phyloP scores from a whole-genome alignment of 2,329 filamentous ascomycete genomes.

The Alternaria gaisen region DNA sequence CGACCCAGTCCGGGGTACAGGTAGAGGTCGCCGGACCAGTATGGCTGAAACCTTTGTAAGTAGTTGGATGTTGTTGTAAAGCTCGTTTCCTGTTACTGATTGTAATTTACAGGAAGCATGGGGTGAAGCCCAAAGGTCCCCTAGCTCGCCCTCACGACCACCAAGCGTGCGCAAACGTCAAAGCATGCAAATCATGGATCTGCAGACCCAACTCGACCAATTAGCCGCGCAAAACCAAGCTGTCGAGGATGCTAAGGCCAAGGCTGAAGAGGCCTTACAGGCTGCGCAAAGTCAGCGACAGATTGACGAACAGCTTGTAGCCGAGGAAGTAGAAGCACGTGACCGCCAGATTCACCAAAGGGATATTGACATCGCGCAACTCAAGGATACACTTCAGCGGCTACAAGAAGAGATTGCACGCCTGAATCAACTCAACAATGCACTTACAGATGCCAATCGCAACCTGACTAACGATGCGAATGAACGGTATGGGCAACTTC shows the following conservation, averaged over 20 bases:
- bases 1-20: conserved; percentile 85
- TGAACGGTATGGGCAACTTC: conserved; percentile 72
- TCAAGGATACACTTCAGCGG: conserved; percentile 80
- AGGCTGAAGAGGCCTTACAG: conserved; percentile 72
- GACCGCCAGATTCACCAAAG: conserved; percentile 79
- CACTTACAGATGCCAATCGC: conserved; percentile 78
- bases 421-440: conserved; percentile 83
- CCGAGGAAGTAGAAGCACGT: conserved; percentile 68
- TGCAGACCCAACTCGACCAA: conserved; percentile 86
- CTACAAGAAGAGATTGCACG: conserved; percentile 83
- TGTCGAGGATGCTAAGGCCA: conserved; percentile 75
- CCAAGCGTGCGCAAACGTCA: conserved; percentile 96
- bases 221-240: conserved; percentile 84
- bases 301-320: conserved; percentile 59
- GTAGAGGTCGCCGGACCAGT: conserved; percentile 78
- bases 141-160: conserved; percentile 90
- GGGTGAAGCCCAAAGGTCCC: conserved; percentile 89
- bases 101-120: conserved; percentile 77
- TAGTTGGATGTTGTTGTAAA: conserved; percentile 42
- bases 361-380: conserved; percentile 84
- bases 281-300: conserved; percentile 63
- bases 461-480: conserved; percentile 79
- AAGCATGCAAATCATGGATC: conserved; percentile 93
- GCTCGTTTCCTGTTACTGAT: conserved; percentile 33
- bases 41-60: conserved; percentile 96